Evolutionary conservation across 305 asterid genomes (phyloP), one percentile per base, ranked within the genome.

Genomic region (Fraxinus sp.): DNA sequence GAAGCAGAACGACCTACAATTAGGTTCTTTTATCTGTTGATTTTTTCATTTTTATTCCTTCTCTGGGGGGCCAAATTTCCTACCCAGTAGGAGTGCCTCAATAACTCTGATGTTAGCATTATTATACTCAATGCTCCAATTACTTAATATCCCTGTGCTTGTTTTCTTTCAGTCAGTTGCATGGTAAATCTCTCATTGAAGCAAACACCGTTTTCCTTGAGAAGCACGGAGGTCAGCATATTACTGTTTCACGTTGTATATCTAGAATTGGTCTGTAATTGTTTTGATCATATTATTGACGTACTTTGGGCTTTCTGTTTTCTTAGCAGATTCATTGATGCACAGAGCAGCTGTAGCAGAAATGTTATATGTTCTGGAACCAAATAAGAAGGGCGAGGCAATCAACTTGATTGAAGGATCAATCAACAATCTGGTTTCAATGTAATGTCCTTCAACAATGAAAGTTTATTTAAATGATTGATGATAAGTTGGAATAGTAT

Each of bases 281-380:
- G 35, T 32, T 32, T 3, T 32, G 35, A 32, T 32, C 35, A 32
- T 32, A 32, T 32, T 32, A 32, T 32, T 32, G 35, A 32, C 35
- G 35, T 32, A 32, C 35, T 32, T 32, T 32, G 35, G 35, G 35
- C 35, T 32, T 32, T 32, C 66, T 86, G 83, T 52, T 39, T 79
- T 68, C 68, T 84, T 77, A 81, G 84, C 91, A 96, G 99, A 90
- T 86, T 92, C 97, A 14, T 80, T 94, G 90, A 86, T 84, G 85
- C 98, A 94, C 84, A 94, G 98, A 86, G 97, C 95, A 73, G 98
- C 98, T 72, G 98, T 80, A 78, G 99, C 99, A 20, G 35, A 32
- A 32, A 32, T 32, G 35, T 32, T 32, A 32, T 32, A 32, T 32
- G 35, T 32, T 32, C 35, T 32, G 35, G 99, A 96, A 91, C 95